phyloP scores from a whole-genome alignment of 225 moss, liverwort and hornwort species.

The Bryum argenteum region DNA sequence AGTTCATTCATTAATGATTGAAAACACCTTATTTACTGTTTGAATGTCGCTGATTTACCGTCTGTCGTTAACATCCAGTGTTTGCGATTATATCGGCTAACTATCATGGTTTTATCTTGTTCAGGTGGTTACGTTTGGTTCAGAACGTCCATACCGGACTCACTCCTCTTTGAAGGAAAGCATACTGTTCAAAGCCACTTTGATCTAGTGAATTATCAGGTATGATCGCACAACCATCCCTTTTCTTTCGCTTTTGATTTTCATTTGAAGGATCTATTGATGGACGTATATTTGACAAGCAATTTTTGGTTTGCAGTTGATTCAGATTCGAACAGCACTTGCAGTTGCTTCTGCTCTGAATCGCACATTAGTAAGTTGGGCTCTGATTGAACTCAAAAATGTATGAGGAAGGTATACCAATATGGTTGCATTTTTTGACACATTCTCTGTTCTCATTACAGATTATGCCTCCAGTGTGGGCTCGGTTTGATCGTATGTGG shows the following conservation, averaged over 20 bases:
- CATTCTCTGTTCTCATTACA: slow-evolving; percentile 32
- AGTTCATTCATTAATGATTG: no score
- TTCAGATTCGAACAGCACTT: slow-evolving; percentile 83
- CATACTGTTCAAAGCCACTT: slow-evolving; percentile 90
- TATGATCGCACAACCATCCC: slow-evolving; percentile 29
- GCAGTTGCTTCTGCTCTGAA: slow-evolving; percentile 81
- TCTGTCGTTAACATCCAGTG: no score
- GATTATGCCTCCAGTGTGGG: slow-evolving; percentile 92
- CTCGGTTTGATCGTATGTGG: slow-evolving; percentile 93
- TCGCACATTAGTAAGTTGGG: slow-evolving; percentile 72
- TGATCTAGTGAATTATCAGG: slow-evolving; percentile 89
- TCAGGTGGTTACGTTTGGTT: slow-evolving; percentile 85
- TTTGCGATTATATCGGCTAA: neutral
- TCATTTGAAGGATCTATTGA: slow-evolving; percentile 4
- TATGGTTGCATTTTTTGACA: slow-evolving; percentile 23
- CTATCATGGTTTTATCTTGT: slow-evolving; percentile 25
- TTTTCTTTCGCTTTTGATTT: slow-evolving; percentile 6
- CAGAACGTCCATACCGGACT: slow-evolving; percentile 64
- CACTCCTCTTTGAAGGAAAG: slow-evolving; percentile 62
- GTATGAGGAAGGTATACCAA: no score
- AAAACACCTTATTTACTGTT: no score
- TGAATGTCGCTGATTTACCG: no score
- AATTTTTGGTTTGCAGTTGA: slow-evolving; percentile 59
- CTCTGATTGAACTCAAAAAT: neutral
- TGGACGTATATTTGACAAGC: slow-evolving; percentile 2